A percentile compares a stretch with the other conserved stretches of the same genome.
Evolutionary conservation across 129 eudicot genomes (phyloP).

Genomic region (Flaveria sonorensis): DNA sequence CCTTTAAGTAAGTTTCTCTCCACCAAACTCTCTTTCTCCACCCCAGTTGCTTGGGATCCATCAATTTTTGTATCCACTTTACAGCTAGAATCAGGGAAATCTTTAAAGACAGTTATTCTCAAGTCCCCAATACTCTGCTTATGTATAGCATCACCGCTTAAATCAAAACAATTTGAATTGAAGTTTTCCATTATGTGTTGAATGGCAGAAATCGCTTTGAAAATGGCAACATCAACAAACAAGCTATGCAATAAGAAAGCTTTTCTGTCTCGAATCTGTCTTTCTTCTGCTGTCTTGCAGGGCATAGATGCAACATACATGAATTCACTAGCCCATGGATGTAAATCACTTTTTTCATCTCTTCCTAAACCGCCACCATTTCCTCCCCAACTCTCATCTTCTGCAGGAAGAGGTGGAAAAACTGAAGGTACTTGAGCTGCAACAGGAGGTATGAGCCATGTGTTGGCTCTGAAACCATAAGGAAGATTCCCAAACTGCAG

Average conservation of each 20-base stretch:
- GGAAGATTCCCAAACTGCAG: conserved; percentile 99
- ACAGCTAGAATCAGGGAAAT: conserved; percentile 81
- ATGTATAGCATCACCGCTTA: conserved; percentile 40
- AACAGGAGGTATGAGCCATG: conserved; percentile 99
- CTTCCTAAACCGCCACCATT: conserved; percentile 97
- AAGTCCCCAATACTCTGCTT: conserved; percentile 80
- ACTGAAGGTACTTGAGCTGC: conserved; percentile 78
- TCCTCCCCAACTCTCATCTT: conserved; percentile 98
- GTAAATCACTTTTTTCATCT: conserved; percentile 79
- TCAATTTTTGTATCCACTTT: conserved; percentile 96
- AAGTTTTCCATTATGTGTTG: conserved; percentile 61
- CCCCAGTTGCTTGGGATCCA: conserved; percentile 78
- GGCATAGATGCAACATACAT: conserved; percentile 84
- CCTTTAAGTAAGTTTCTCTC: conserved; percentile 96
- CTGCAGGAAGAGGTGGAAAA: conserved; percentile 88
- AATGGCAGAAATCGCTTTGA: conserved; percentile 70
- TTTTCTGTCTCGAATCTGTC: conserved; percentile 93
- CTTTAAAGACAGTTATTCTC: conserved; percentile 71
- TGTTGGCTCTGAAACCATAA: conserved; percentile 95
- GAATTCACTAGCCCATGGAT: conserved; percentile 90
- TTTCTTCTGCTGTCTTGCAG: conserved; percentile 91
- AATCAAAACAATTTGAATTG: conserved; percentile 33
- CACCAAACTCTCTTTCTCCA: conserved; percentile 57
- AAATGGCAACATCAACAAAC: conserved; percentile 95
- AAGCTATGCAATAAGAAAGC: conserved; percentile 93